Conservation (phyloP, 495 filamentous ascomycete genomes). For the Penicillium bialowiezense region DNA sequence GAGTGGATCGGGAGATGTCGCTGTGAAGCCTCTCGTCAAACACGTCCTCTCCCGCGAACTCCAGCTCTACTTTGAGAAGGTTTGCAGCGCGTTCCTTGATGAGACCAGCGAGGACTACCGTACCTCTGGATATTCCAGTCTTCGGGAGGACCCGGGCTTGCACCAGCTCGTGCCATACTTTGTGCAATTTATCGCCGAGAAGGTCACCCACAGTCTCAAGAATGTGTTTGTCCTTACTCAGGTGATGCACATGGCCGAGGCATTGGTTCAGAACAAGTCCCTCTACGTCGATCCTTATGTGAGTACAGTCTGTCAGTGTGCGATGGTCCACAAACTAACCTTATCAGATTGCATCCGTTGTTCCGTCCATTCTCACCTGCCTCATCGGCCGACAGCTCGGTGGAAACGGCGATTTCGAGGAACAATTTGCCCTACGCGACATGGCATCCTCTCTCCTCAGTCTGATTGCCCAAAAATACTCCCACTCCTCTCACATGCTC, state of each 20-base stretch:
- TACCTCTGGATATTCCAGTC: slow-evolving; percentile 75
- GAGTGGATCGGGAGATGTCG: slow-evolving; percentile 75
- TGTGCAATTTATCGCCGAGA: slow-evolving; percentile 87
- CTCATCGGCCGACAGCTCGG: slow-evolving; percentile 83
- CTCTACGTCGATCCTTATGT: slow-evolving; percentile 91
- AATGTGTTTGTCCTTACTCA: slow-evolving; percentile 81
- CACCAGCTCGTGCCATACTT: slow-evolving; percentile 97
- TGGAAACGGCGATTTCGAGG: slow-evolving; percentile 42
- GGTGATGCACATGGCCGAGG: slow-evolving; percentile 83
- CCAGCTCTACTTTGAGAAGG: slow-evolving; percentile 94
- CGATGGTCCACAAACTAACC: slow-evolving; percentile 9
- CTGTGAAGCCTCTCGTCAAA: slow-evolving; percentile 87
- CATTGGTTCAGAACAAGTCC: slow-evolving; percentile 75
- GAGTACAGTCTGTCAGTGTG: slow-evolving; percentile 14
- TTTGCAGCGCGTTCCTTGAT: slow-evolving; percentile 80
- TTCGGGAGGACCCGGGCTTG: slow-evolving; percentile 82
- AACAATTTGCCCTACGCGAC: slow-evolving; percentile 81
- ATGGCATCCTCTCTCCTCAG: slow-evolving; percentile 75
- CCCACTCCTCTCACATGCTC: slow-evolving; percentile 67
- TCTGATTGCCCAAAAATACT: slow-evolving; percentile 71
- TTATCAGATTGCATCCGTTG: slow-evolving; percentile 61
- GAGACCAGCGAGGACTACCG: slow-evolving; percentile 80
- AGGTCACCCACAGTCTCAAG: slow-evolving; percentile 87
- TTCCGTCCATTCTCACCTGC: slow-evolving; percentile 89
- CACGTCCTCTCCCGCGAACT: slow-evolving; percentile 93